Base-by-base conservation (phyloP, 129 eudicot species). In the Pulicaria dysenterica region DNA sequence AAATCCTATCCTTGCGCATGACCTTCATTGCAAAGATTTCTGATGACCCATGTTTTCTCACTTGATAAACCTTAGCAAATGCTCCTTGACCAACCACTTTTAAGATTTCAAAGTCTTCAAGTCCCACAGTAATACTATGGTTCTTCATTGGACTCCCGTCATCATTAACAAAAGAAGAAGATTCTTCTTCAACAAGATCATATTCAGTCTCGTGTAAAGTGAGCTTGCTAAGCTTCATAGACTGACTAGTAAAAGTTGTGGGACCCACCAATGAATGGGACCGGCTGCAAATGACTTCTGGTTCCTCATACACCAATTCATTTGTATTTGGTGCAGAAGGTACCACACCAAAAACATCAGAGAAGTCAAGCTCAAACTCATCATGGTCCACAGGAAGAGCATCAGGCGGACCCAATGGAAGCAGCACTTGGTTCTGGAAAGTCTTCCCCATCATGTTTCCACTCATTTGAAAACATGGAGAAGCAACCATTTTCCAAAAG, bases 21-120 rank as follows among this genome's bases (percentile, higher is more conserved):
- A 91, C 97, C 84, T 91, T 91, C 97, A 91, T 91, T 3, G 97
- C 97, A 72, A 59, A 91, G 3, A 87, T 91, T 61, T 91, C 97
- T 7, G 75, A 74, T 4, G 95, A 74, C 17, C 91, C 88, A 46
- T 61, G 68, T 76, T 83, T 87, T 60, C 83, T 82, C 40, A 91
- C 97, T 70, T 91, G 97, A 67, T 73, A 91, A 11, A 91, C 97
- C 79, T 83, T 91, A 24, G 81, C 97, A 88, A 91, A 91, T 73
- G 97, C 89, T 37, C 97, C 97, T 69, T 87, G 91, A 16, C 97
- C 97, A 76, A 81, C 88, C 34, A 83, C 83, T 66, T 80, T 86
- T 65, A 80, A 34, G 41, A 77, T 50, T 61, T 86, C 88, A 72
- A 83, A 83, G 61, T 81, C 84, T 17, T 78, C 81, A 16, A 84